Base-by-base conservation (phyloP, 306 rosid species). In the Fagus crenata region DNA sequence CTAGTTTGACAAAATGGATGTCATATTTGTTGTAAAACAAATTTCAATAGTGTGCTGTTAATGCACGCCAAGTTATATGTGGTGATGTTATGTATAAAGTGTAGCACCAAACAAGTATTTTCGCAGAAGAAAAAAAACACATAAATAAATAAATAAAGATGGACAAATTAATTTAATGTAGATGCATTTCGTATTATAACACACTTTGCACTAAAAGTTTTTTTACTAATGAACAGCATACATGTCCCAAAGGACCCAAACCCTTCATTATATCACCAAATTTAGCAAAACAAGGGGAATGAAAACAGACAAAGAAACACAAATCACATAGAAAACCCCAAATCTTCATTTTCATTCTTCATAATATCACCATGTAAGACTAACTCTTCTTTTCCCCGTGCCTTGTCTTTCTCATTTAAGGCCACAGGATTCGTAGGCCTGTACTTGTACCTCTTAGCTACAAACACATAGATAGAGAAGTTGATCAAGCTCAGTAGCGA, bases 401-500 rank as follows among this genome's bases (percentile, higher is more conserved):
- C 80, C 72, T 78, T 81, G 71, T 72, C 55, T 17, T 82, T 76
- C 43, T 22, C 82, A 53, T 69, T 78, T 69, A 49, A 18, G 42
- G 14, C 31, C 18, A 80, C 61, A n/a, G 69, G 71, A 6, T 58
- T 84, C 56, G 81, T 80, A 79, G 91, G 80, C 77, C 96, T 86
- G 53, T 95, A 88, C 78, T 85, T 90, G 80, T 95, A 95, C 86
- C 89, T 90, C 82, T 13, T 86, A 33, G 98, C 76, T 63, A 82
- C 92, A 58, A 89, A 53, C 81, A 95, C 31, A 77, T 95, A 95
- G 64, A 87, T 9, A 0, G 4, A 81, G 86, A 95, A 92, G 82
- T 95, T 95, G 76, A 87, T 33, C 78, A 90, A 86, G 76, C 98
- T 95, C 81, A 88, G 32, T 15, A 86, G n/a, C 6, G 96, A 85